Percentiles rank a stretch among this genome's conserved stretches.
Conservation (phyloP, 2,329 filamentous ascomycete genomes). For the Ascochyta fabae region DNA sequence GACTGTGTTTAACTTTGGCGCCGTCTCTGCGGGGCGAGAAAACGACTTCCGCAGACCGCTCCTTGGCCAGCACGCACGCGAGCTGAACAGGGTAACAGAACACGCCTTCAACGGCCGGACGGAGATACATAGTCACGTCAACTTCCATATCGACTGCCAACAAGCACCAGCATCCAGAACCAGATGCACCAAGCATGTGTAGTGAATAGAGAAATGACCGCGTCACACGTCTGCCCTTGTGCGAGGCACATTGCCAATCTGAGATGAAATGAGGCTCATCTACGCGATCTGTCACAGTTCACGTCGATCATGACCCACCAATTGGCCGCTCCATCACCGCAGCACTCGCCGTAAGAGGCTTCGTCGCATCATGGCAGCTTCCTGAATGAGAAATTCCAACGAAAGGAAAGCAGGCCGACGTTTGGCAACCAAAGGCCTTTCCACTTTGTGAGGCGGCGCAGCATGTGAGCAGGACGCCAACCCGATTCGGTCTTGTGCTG, state of each 20-base stretch:
- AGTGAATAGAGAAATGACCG: neutral
- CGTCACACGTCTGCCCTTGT: neutral
- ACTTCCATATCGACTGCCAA: neutral
- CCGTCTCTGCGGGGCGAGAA: constrained; percentile 10
- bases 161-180: neutral
- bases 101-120: neutral
- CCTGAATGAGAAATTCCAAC: constrained; percentile 1
- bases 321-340: constrained; percentile 7
- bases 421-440: neutral
- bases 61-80: constrained; percentile 9
- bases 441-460: neutral
- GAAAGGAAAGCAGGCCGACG: neutral
- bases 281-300: constrained; percentile 3
- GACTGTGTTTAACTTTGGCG: constrained; percentile 13
- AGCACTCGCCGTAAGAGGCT: neutral
- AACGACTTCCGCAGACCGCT: constrained; percentile 9
- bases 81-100: neutral
- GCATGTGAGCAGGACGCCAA: neutral
- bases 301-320: constrained; percentile 13
- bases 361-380: constrained; percentile 11
- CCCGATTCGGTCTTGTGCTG: neutral
- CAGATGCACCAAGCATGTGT: neutral
- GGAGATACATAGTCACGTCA: neutral
- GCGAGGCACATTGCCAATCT: constrained; percentile 14
- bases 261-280: constrained; percentile 16